Evolutionary conservation across 1,284 basidiomycete species (phyloP), one percentile per base, ranked within the genome.

Genomic region (Takashimella tepidaria): DNA sequence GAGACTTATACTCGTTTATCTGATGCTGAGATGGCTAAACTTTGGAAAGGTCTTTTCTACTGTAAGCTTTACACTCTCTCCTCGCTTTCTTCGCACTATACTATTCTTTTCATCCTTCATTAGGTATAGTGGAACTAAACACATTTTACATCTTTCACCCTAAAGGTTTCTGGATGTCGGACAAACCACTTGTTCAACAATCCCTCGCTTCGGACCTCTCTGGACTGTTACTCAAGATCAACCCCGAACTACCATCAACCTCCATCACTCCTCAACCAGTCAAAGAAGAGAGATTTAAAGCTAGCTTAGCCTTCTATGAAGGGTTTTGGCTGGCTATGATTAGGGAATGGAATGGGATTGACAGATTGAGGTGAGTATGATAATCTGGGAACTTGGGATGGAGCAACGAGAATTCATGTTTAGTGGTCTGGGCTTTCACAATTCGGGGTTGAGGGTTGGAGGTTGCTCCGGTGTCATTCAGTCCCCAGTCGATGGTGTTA

Each of bases 121-220:
- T n/a, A n/a, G n/a, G n/a, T n/a, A n/a, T n/a, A n/a, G n/a, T n/a
- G n/a, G n/a, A n/a, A n/a, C n/a, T n/a, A n/a, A n/a, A n/a, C n/a
- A n/a, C n/a, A n/a, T n/a, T n/a, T n/a, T n/a, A n/a, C n/a, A n/a
- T n/a, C n/a, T n/a, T n/a, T n/a, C n/a, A n/a, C n/a, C n/a, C n/a
- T n/a, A 1, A 57, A 93, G 91, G 92, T 69, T 98, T 95, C 76
- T 98, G 93, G 93, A 98, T 98, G 92, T 97, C 92, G 3, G 95
- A 98, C 78, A 98, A 98, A 73, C 93, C 95, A 5, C 80, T 95
- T 3, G 87, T 98, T 4, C 95, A 98, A 72, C 96, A 98, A 74
- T 85, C 85, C 3, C 82, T 98, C 5, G 92, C 95, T 0, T 79
- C 80, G 8, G 89, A 95, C 65, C 77, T 98, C 22, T 85, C 95